Evolutionary conservation across 176 grass and related monocot species (phyloP), one percentile per base, ranked within the genome.

Genomic region (Miscanthus lutarioriparius): DNA sequence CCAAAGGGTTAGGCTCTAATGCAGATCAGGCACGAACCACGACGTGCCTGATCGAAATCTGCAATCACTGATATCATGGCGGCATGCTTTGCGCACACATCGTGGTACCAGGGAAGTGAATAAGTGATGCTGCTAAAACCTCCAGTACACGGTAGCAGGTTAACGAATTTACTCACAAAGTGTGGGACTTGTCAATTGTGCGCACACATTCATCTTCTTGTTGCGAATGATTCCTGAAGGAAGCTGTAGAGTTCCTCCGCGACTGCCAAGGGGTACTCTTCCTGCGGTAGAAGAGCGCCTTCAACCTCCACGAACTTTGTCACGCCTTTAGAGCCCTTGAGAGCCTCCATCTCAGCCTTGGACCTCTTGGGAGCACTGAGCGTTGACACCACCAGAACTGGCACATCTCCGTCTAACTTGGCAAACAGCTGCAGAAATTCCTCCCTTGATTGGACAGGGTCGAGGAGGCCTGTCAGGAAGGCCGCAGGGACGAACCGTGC

Each of bases 201-300:
- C 10, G 1, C 28, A 12, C 3, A 22, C 7, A 47, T 68, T 94
- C 74, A 90, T 53, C 80, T 81, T 77, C 49, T 78, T 48, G 77
- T 26, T 23, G 78, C 28, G 68, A 83, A 82, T 54, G 78, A 74
- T 61, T 88, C 88, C 48, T 89, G 71, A 2, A 99, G 83, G 79
- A 96, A 99, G 32, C 61, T 80, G 70, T 94, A 89, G 38, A 99
- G 82, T 62, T 99, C 91, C 35, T 99, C 87, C 6, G 86, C 86
- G 17, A 99, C 88, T 11, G 89, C 65, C 39, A 81, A 76, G 48
- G 97, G 93, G 80, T 82, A 99, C 41, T 99, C 97, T 90, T 99
- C 97, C 81, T 99, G 97, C 0, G 97, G 93, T 69, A 99, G 90
- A 84, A 96, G 97, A 64, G 97, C 93, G 2, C 96, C 96, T 25